Evolutionary conservation across 441 rosid genomes (phyloP), one percentile per base, ranked within the genome.

Genomic region (Eutrema salsugineum): DNA sequence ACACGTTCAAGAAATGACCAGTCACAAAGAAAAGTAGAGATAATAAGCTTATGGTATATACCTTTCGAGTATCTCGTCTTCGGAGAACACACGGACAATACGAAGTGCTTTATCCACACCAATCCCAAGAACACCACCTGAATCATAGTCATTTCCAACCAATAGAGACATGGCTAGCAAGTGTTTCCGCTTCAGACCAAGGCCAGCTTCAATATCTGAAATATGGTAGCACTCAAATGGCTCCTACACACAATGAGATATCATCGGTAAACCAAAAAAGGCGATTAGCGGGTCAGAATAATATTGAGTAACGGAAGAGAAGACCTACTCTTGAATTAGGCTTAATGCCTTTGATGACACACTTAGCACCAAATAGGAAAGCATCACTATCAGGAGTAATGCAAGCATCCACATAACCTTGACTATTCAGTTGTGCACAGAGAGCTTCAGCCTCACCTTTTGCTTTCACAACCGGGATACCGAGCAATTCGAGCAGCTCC

Each of bases 351-450:
- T 94, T 94, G 48, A 94, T 81, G 35, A 94, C 90, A 63, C 90
- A 94, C 58, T 72, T 83, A 56, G 98, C 96, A 67, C 97, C 97
- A 78, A 78, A 94, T 47, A 94, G 91, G 77, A 94, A 92, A 17
- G 96, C 94, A 81, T 94, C 99, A 67, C 96, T 90, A 48, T 92
- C 99, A 74, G 94, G 83, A 12, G 98, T 92, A 66, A 94, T 85
- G 83, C 96, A 92, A 63, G 97, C 96, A 83, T 88, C 91, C 3
- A 94, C 99, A 77, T 42, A 73, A 55, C 98, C 98, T 72, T 86
- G 81, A 14, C 51, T 70, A 68, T 92, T 94, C 71, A 94, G 74
- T 80, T 89, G 94, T 5, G 94, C 97, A 70, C 98, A 94, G 65
- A 90, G 80, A 22, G 93, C 98, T 81, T 94, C 98, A 78, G 98